These are phyloP conservation scores for Quercus tomentella DNA, from an alignment of 331 rosid species.

Conservation along the genomic window DNA sequence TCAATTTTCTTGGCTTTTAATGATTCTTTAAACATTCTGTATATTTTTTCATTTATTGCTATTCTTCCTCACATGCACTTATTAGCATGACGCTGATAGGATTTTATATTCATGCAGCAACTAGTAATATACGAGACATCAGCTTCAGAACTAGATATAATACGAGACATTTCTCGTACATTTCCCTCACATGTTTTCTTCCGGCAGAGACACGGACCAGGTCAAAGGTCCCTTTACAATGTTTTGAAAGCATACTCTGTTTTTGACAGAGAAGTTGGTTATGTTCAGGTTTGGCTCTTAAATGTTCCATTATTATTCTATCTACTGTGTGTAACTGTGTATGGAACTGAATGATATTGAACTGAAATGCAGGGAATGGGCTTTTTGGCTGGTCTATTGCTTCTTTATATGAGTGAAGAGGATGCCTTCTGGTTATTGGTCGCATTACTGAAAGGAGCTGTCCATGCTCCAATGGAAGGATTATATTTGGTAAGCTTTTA, in stretches of 20 bases:
- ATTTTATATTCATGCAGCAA: constrained; percentile 59
- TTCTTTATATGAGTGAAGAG: constrained; percentile 98
- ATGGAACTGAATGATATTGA: constrained; percentile 14
- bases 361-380: constrained; percentile 90
- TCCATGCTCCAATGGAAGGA: constrained; percentile 99
- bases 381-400: constrained; percentile 89
- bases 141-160: constrained; percentile 90
- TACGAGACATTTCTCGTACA: constrained; percentile 94
- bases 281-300: constrained; percentile 77
- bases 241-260: constrained; percentile 95
- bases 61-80: background rate
- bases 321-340: constrained; percentile 13
- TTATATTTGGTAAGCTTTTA: constrained; percentile 65
- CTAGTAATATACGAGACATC: constrained; percentile 96
- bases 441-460: constrained; percentile 97
- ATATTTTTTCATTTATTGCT: background rate
- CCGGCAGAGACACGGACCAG: constrained; percentile 98
- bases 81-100: constrained; percentile 19
- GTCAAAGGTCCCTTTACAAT: constrained; percentile 97
- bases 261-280: constrained; percentile 94
- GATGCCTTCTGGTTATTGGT: constrained; percentile 98
- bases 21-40: background rate
- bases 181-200: constrained; percentile 97
- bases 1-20: constrained; percentile 4
- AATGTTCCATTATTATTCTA: constrained; percentile 11